phyloP scores from a whole-genome alignment of 768 basidiomycete species.

The Pluteus cervinus region DNA sequence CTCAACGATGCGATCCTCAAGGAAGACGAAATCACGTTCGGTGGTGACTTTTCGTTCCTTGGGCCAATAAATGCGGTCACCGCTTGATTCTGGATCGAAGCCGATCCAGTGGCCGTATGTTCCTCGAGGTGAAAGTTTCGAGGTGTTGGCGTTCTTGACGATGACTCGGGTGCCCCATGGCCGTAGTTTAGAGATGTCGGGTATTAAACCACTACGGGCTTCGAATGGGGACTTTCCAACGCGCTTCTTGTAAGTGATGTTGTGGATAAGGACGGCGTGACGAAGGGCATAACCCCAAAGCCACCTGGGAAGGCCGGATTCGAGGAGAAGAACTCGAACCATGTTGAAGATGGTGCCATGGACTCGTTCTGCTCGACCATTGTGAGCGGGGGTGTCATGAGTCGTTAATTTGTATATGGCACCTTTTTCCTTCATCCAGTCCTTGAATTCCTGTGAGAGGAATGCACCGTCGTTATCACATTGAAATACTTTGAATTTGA shows the following conservation, averaged over 20 bases:
- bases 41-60: slow-evolving; percentile 8
- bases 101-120: slow-evolving; percentile 11
- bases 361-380: slow-evolving; percentile 14
- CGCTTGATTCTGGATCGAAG: slow-evolving; percentile 10
- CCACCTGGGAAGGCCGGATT: slow-evolving; percentile 7
- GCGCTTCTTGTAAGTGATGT: background rate
- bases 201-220: background rate
- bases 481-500: slow-evolving; percentile 14
- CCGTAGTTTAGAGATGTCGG: background rate
- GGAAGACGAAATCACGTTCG: slow-evolving; percentile 8
- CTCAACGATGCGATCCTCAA: background rate
- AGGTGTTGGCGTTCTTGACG: background rate
- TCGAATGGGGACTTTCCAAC: no score
- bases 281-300: slow-evolving; percentile 16
- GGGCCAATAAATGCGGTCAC: slow-evolving; percentile 15
- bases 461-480: slow-evolving; percentile 17
- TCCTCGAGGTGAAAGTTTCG: background rate
- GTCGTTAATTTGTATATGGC: slow-evolving; percentile 12
- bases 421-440: slow-evolving; percentile 7
- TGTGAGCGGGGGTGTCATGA: slow-evolving; percentile 12
- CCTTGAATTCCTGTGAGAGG: slow-evolving; percentile 11
- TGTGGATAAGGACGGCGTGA: slow-evolving; percentile 8
- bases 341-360: slow-evolving; percentile 9
- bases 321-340: slow-evolving; percentile 14
- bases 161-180: background rate